Evolutionary conservation across 371 early-diverging fungal genomes (phyloP).

Genomic region (Dichotomocladium elegans): DNA sequence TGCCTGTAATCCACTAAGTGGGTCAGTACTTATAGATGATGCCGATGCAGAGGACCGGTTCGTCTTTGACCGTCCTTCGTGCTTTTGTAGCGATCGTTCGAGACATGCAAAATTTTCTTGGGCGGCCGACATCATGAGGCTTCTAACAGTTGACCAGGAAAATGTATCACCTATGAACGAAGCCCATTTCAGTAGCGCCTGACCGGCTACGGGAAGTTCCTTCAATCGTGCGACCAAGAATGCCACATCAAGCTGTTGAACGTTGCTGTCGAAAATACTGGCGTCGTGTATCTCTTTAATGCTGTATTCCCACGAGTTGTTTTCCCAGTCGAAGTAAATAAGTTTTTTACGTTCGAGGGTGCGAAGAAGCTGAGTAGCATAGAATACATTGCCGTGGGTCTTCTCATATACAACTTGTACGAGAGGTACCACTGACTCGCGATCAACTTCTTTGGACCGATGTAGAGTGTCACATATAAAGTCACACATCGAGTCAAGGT

Average conservation of each 20-base stretch:
- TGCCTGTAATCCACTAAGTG: slow-evolving; percentile 42
- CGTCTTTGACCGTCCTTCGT: not conserved
- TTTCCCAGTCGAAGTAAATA: slow-evolving; percentile 46
- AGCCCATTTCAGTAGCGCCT: slow-evolving; percentile 35
- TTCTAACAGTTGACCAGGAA: slow-evolving; percentile 38
- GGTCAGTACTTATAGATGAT: slow-evolving; percentile 11
- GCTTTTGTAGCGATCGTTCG: not conserved
- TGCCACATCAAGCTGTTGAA: slow-evolving; percentile 26
- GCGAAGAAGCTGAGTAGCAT: slow-evolving; percentile 30
- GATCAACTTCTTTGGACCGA: slow-evolving; percentile 11
- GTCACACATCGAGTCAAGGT: slow-evolving; percentile 30
- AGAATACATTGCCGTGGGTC: slow-evolving; percentile 41
- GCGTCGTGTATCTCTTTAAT: slow-evolving; percentile 24
- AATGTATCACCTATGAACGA: slow-evolving; percentile 44
- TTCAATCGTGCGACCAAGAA: slow-evolving; percentile 28
- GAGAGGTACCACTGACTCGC: slow-evolving; percentile 25
- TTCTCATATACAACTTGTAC: slow-evolving; percentile 31
- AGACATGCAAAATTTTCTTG: slow-evolving; percentile 15
- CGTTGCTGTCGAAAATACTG: slow-evolving; percentile 8
- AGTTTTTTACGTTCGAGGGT: slow-evolving; percentile 38
- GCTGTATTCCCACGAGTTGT: slow-evolving; percentile 43
- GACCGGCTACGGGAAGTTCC: slow-evolving; percentile 33
- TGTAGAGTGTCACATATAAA: slow-evolving; percentile 38
- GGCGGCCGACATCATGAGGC: slow-evolving; percentile 30
- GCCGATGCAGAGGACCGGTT: not conserved